phyloP scores from a whole-genome alignment of 345 rosid genomes.

The Salix purpurea region DNA sequence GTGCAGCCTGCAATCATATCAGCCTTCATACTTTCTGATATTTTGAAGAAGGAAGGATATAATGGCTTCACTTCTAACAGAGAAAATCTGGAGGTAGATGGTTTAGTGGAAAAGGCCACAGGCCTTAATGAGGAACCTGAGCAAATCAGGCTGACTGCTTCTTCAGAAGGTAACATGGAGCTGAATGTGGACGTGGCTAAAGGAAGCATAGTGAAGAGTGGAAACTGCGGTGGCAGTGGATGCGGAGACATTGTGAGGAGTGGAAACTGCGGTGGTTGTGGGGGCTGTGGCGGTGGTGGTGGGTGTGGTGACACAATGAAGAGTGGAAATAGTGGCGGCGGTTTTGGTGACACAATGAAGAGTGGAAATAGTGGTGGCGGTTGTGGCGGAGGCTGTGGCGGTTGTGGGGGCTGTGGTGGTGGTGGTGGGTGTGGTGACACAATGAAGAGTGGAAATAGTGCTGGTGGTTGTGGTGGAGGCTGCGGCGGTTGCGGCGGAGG shows the following conservation, averaged over 20 bases:
- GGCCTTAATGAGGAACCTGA: conserved; percentile 14
- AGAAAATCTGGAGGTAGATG: conserved; percentile 20
- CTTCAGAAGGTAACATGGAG: conserved; percentile 22
- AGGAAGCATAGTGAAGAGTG: conserved; percentile 16
- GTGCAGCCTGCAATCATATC: conserved; percentile 54
- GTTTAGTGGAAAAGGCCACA: conserved; percentile 10
- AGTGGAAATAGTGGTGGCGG: not conserved
- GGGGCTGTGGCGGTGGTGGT: not conserved
- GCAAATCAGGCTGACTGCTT: conserved; percentile 16
- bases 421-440: not conserved
- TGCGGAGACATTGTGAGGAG: not conserved
- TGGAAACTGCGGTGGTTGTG: not conserved
- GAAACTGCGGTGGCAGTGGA: conserved; percentile 7
- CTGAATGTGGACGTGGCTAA: conserved; percentile 19
- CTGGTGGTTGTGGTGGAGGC: not conserved
- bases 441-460: conserved; percentile 1
- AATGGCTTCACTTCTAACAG: conserved; percentile 18
- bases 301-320: not conserved
- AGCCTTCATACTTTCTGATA: conserved; percentile 57
- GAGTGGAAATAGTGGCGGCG: not conserved
- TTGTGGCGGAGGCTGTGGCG: not conserved
- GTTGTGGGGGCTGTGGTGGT: not conserved
- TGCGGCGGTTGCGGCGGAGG: conserved; percentile 3
- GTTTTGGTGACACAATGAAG: not conserved
- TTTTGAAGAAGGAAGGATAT: conserved; percentile 42